Evolutionary conservation across 1,284 basidiomycete genomes (phyloP).

Genomic region (Earliella scabrosa): DNA sequence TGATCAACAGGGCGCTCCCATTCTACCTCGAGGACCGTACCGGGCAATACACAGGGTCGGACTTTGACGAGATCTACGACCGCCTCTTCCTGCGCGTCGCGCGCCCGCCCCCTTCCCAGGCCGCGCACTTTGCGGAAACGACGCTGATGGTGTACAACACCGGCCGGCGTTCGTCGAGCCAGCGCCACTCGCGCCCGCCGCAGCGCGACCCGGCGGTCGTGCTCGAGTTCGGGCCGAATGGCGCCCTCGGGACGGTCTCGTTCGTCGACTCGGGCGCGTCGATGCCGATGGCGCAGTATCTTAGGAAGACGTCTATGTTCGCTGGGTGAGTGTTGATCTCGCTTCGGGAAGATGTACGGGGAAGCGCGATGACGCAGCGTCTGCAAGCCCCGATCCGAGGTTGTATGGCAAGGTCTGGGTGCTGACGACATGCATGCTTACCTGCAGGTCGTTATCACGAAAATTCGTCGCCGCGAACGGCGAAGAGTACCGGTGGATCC

Average conservation of each 20-base stretch:
- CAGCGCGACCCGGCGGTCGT: constrained; percentile 53
- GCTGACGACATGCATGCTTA: too few species aligned
- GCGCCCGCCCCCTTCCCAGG: constrained; percentile 33
- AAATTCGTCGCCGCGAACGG: constrained; percentile 71
- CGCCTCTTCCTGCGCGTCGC: constrained; percentile 67
- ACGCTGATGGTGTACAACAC: constrained; percentile 58
- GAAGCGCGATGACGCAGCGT: too few species aligned
- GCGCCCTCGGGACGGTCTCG: constrained; percentile 59
- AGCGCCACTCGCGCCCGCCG: constrained; percentile 55
- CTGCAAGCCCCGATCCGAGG: too few species aligned
- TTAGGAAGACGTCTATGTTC: constrained; percentile 63
- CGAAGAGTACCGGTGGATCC: constrained; percentile 67
- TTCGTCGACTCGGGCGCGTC: constrained; percentile 47
- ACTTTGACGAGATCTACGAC: constrained; percentile 78
- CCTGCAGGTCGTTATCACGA: constrained; percentile 61
- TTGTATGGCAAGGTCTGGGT: too few species aligned
- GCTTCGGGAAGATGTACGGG: neutral
- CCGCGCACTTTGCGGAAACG: constrained; percentile 6
- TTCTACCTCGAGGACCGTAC: constrained; percentile 74
- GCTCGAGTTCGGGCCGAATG: constrained; percentile 59
- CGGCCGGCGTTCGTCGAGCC: constrained; percentile 61
- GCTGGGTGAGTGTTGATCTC: constrained; percentile 51
- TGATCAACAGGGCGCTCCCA: constrained; percentile 44
- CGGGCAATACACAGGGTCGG: constrained; percentile 54
- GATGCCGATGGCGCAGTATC: constrained; percentile 62